Evolutionary conservation across 2,329 filamentous ascomycete species (phyloP).

Genomic region (Sporothrix humicola): DNA sequence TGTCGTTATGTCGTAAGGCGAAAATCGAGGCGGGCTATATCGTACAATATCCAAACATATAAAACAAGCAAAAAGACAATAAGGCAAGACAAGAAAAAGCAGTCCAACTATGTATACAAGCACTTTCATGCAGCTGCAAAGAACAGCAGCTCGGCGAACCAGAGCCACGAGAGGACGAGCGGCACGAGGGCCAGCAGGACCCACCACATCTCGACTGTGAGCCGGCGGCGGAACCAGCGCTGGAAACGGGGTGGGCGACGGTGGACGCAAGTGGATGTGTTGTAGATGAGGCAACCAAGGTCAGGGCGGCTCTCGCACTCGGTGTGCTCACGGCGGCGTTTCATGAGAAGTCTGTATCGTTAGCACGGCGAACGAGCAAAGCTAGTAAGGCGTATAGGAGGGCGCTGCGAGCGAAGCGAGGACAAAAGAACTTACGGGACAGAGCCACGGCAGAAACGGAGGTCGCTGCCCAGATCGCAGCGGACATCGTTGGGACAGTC

Average conservation of each 20-base stretch:
- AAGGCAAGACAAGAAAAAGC: neutral
- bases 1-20: conserved; percentile 13
- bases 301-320: conserved; percentile 65
- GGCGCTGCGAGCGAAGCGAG: neutral
- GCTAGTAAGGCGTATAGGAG: neutral
- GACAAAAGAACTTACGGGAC: conserved; percentile 55
- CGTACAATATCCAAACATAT: conserved; percentile 1
- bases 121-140: neutral
- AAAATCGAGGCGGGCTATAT: neutral
- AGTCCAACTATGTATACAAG: neutral
- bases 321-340: conserved; percentile 62
- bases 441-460: conserved; percentile 65
- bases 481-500: conserved; percentile 66
- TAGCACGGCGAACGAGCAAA: neutral
- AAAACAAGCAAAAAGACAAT: neutral
- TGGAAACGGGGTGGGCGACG: conserved; percentile 54
- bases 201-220: conserved; percentile 58
- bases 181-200: conserved; percentile 52
- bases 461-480: conserved; percentile 65
- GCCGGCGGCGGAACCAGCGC: conserved; percentile 52
- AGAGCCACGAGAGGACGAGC: conserved; percentile 49
- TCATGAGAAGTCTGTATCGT: conserved; percentile 59
- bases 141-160: conserved; percentile 41
- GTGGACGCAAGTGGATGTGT: conserved; percentile 56
- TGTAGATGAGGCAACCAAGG: conserved; percentile 61